Evolutionary conservation across 2,329 filamentous ascomycete genomes (phyloP).

Genomic region (Arthrinium phaeospermum): DNA sequence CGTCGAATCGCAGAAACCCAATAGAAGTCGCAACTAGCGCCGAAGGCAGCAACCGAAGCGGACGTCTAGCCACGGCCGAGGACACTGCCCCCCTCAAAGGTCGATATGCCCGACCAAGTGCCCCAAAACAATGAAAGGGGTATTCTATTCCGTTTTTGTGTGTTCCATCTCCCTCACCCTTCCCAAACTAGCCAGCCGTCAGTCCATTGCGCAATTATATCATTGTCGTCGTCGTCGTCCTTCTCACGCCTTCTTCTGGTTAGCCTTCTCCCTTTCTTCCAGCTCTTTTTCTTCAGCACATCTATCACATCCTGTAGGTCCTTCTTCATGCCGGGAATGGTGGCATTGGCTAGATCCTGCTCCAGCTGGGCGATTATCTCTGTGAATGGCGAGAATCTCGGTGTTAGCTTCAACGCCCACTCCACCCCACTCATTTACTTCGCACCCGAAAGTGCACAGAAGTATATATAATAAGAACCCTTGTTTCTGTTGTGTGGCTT

Average conservation of each 20-base stretch:
- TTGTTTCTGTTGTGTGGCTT: slow-evolving; percentile 27
- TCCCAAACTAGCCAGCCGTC: not conserved
- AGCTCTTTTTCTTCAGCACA: not conserved
- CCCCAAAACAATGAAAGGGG: no score
- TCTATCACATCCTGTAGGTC: no score
- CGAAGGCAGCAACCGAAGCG: not conserved
- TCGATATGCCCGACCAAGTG: not conserved
- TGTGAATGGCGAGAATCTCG: not conserved
- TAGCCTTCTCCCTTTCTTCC: slow-evolving; percentile 18
- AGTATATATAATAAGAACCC: no score
- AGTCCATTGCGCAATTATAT: not conserved
- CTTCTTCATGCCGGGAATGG: not conserved
- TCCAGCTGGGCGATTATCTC: slow-evolving; percentile 24
- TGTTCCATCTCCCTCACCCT: not conserved
- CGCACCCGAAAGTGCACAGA: not conserved
- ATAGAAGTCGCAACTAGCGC: not conserved
- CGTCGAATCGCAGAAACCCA: not conserved
- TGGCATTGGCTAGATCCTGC: slow-evolving; percentile 6
- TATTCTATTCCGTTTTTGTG: not conserved
- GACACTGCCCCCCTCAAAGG: not conserved
- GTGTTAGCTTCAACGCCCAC: not conserved
- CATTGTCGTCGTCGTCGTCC: not conserved
- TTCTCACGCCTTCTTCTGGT: not conserved
- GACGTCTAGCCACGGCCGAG: not conserved
- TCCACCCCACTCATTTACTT: not conserved